Evolutionary conservation across 495 filamentous ascomycete genomes (phyloP).

Genomic region (Podospora bellae-mahoneyi): DNA sequence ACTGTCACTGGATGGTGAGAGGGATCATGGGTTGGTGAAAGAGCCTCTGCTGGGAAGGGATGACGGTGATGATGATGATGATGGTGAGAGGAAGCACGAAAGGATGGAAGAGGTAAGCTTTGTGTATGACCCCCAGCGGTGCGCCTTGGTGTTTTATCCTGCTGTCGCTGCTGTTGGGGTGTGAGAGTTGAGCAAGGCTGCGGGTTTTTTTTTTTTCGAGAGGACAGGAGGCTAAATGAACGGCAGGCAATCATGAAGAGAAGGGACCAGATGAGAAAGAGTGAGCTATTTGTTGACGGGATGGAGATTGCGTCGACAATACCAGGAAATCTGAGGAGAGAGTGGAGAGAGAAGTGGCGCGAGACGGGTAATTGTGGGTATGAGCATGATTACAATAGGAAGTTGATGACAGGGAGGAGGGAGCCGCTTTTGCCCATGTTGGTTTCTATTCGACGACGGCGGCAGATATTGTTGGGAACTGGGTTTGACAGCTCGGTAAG

Average conservation of each 20-base stretch:
- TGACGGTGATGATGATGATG: not conserved
- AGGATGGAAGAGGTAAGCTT: conserved; percentile 15
- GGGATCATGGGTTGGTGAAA: not conserved
- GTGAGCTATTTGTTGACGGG: conserved; percentile 17
- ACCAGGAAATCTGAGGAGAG: not conserved
- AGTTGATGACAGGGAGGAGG: not conserved
- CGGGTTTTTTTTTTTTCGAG: not conserved
- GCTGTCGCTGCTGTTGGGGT: not conserved
- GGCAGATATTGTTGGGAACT: not conserved
- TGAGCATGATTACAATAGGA: not conserved
- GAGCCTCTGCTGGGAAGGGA: not conserved
- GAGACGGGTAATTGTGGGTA: not conserved
- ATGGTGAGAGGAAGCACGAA: conserved; percentile 1
- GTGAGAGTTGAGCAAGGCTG: not conserved
- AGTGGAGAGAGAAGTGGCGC: conserved; percentile 13
- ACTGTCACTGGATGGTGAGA: not conserved
- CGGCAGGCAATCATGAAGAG: not conserved
- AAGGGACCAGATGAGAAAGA: conserved; percentile 2
- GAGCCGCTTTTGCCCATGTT: conserved; percentile 4
- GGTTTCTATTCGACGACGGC: not conserved
- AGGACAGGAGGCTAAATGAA: not conserved
- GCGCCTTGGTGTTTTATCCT: not conserved
- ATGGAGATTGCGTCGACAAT: conserved; percentile 8
- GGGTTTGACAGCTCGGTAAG: not conserved
- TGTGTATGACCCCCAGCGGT: conserved; percentile 10